Conservation (phyloP, 2,329 filamentous ascomycete genomes). For the Penicillium sp. region DNA sequence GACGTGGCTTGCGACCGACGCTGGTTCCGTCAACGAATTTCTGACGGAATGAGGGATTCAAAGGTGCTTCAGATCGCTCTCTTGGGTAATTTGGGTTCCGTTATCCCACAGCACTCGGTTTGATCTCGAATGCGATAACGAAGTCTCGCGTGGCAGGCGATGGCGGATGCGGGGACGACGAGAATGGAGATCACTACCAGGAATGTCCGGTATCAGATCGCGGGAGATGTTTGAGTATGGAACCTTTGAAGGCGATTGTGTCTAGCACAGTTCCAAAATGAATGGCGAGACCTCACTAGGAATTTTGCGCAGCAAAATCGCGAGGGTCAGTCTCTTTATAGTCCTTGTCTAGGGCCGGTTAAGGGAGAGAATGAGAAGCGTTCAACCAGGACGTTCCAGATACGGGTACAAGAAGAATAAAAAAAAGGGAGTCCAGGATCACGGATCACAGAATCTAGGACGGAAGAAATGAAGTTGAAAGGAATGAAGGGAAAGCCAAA, state of each 20-base stretch:
- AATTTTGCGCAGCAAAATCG: conserved; percentile 34
- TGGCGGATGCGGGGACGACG: conserved; percentile 24
- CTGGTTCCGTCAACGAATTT: background rate
- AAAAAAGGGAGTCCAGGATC: conserved; percentile 30
- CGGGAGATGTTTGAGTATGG: background rate
- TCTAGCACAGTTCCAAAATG: conserved; percentile 20
- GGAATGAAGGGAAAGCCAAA: conserved; percentile 24
- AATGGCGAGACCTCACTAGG: conserved; percentile 14
- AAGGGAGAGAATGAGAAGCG: conserved; percentile 33
- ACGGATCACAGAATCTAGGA: conserved; percentile 23
- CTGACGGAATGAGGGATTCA: conserved; percentile 8
- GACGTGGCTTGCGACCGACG: background rate
- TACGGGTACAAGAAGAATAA: conserved; percentile 12
- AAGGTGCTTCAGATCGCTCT: background rate
- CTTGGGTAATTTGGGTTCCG: conserved; percentile 2
- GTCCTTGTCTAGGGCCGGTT: conserved; percentile 10
- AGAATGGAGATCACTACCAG: conserved; percentile 33
- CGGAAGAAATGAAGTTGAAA: conserved; percentile 9
- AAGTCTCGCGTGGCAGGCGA: conserved; percentile 28
- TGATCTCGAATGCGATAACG: conserved; percentile 13
- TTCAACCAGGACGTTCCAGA: conserved; percentile 40
- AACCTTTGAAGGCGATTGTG: background rate
- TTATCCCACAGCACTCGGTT: conserved; percentile 1
- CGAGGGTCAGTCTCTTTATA: conserved; percentile 16
- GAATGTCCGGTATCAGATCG: conserved; percentile 32